Conservation (phyloP, 2,329 filamentous ascomycete species). For the Fusarium sp. region DNA sequence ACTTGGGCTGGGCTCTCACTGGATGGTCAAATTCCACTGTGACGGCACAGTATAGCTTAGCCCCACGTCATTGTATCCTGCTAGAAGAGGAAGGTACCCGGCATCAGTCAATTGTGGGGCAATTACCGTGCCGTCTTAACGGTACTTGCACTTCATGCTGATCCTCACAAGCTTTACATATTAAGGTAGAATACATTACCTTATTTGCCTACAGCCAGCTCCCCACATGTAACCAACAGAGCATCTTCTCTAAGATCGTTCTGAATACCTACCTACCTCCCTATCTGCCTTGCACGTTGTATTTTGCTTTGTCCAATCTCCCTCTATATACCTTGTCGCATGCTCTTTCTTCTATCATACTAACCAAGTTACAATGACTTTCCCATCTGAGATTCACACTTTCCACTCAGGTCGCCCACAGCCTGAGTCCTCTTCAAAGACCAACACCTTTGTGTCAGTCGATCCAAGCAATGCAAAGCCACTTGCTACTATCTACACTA, state of each 20-base stretch:
- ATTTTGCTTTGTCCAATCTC: background rate
- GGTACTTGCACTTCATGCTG: slow-evolving; percentile 3
- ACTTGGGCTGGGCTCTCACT: background rate
- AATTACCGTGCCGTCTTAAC: background rate
- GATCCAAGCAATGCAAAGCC: slow-evolving; percentile 77
- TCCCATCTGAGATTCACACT: slow-evolving; percentile 61
- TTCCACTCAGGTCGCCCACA: slow-evolving; percentile 80
- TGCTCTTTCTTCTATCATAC: background rate
- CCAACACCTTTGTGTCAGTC: slow-evolving; percentile 74
- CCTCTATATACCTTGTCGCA: background rate
- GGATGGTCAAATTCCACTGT: background rate
- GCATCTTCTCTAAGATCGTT: background rate
- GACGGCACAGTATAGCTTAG: slow-evolving; percentile 8
- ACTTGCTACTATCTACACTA: slow-evolving; percentile 76
- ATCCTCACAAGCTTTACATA: slow-evolving; percentile 9
- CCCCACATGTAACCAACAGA: slow-evolving; percentile 2
- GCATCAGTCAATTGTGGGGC: slow-evolving; percentile 9
- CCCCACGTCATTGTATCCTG: slow-evolving; percentile 12
- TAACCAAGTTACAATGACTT: slow-evolving; percentile 45
- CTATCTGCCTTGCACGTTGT: background rate
- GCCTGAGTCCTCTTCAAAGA: slow-evolving; percentile 61
- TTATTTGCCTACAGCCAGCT: slow-evolving; percentile 10
- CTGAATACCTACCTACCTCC: background rate
- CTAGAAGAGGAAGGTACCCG: slow-evolving; percentile 24
- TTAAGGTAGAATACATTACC: background rate